Evolutionary conservation across 768 basidiomycete genomes (phyloP), one percentile per base, ranked within the genome.

Genomic region (Polyporus arcularius): DNA sequence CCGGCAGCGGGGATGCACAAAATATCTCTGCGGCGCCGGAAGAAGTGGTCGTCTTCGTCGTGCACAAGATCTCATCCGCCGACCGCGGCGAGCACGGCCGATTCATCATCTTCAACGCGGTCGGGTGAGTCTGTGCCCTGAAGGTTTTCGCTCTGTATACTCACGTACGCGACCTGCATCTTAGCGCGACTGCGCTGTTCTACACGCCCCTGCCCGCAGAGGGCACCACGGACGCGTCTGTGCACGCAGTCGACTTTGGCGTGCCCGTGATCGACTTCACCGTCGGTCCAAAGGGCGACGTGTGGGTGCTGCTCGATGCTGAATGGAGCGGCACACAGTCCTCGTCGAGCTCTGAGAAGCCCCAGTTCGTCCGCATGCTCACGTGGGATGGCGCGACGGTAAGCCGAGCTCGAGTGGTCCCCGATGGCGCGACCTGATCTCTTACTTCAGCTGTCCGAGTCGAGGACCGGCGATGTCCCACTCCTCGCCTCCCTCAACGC

Each of bases 141-240:
- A 10, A 10, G 47, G 21, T 4, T 41, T 1, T 6, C 12, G 15
- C n/a, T 14, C 42, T 43, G 14, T 43, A 18, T 3, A 4, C 7
- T 38, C 21, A 28, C 38, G 35, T 18, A 46, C 35, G 38, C 8
- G 14, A 45, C 9, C 18, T 32, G 15, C 9, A 21, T n/a, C 42
- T 50, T 43, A 93, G 92, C 18, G 82, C 85, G 3, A 85, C 87
- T 1, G 89, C 90, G 0, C 66, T 94, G 10, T 93, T 92, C 71
- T 77, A 73, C 51, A 77, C 75, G 73, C 70, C 64, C 59, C 74
- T 69, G 49, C 69, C 71, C 0, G 51, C 60, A 21, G 52, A 15
- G 32, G 58, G 43, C 12, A 14, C 42, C 4, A 48, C 53, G n/a
- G 45, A 50, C 15, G 57, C 57, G 15, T 48, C 40, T 0, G 60